These are phyloP conservation scores for Yamadazyma trypodendri DNA, from an alignment of 1,139 yeast species.

Conservation along the genomic window DNA sequence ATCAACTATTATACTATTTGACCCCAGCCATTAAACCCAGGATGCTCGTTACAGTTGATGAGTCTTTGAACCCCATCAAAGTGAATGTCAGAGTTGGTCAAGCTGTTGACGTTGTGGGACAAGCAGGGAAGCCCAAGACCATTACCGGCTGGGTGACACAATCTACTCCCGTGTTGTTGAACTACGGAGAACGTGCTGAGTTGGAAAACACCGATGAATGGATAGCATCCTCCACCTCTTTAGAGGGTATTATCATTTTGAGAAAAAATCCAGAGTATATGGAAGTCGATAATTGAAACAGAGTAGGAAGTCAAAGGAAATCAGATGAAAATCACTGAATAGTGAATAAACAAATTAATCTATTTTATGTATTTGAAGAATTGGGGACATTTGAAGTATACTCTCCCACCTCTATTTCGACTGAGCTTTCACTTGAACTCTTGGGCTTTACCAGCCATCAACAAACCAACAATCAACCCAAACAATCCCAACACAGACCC, in stretches of 20 bases:
- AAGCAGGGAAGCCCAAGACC: constrained; percentile 98
- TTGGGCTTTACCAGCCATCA: constrained; percentile 94
- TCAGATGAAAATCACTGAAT: background rate
- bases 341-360: background rate
- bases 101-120: constrained; percentile 98
- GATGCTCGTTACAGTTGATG: constrained; percentile 90
- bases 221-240: constrained; percentile 72
- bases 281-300: constrained; percentile 51
- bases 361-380: no score
- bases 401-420: background rate
- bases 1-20: constrained; percentile 75
- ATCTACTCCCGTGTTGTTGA: constrained; percentile 91
- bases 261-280: constrained; percentile 86
- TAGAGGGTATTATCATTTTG: constrained; percentile 92
- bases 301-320: background rate
- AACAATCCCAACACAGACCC: constrained; percentile 95
- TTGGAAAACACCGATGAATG: constrained; percentile 88
- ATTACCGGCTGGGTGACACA: constrained; percentile 99
- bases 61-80: constrained; percentile 79
- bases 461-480: constrained; percentile 90
- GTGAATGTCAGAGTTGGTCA: constrained; percentile 98
- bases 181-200: constrained; percentile 96
- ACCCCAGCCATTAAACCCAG: constrained; percentile 92
- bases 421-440: constrained; percentile 51
- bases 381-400: no score